These are phyloP conservation scores for Raffaelea arxii DNA, from an alignment of 2,329 filamentous ascomycete genomes.

Conservation along the genomic window DNA sequence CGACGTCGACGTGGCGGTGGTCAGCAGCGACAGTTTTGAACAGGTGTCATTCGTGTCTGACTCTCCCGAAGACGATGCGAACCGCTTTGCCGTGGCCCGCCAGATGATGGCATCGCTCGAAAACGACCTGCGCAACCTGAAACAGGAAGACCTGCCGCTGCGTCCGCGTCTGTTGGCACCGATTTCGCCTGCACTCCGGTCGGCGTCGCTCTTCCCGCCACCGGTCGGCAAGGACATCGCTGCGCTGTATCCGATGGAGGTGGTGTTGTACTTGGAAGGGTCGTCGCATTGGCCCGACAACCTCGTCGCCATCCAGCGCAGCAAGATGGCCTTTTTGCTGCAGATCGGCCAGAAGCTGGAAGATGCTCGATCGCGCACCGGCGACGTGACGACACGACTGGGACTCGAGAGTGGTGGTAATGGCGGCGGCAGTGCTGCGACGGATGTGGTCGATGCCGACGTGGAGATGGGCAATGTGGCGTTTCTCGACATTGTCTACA, in stretches of 20 bases:
- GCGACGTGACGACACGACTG: constrained; percentile 55
- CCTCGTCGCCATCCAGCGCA: constrained; percentile 79
- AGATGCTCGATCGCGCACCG: constrained; percentile 34
- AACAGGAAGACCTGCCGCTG: constrained; percentile 76
- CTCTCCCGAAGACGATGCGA: constrained; percentile 34
- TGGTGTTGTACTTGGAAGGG: constrained; percentile 84
- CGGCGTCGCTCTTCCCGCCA: constrained; percentile 53
- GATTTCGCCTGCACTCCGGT: constrained; percentile 63
- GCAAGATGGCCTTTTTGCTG: constrained; percentile 83
- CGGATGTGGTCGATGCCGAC: constrained; percentile 61
- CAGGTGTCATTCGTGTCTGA: constrained; percentile 39
- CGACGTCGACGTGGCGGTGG: constrained; percentile 35
- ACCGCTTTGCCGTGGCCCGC: constrained; percentile 58
- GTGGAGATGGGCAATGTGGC: too few relatives aligned
- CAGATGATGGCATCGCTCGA: constrained; percentile 66
- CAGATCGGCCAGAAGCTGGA: constrained; percentile 64
- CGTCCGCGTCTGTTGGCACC: constrained; percentile 72
- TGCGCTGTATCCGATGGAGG: constrained; percentile 53
- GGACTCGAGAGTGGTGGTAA: constrained; percentile 65
- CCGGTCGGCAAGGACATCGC: constrained; percentile 33
- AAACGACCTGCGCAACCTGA: constrained; percentile 62
- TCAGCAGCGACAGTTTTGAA: constrained; percentile 20
- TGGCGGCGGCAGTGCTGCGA: constrained; percentile 65
- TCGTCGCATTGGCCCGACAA: constrained; percentile 93
- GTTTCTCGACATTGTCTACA: constrained; percentile 73